Base-by-base conservation (phyloP, 1,284 basidiomycete species). In the Austroboletus sp. region DNA sequence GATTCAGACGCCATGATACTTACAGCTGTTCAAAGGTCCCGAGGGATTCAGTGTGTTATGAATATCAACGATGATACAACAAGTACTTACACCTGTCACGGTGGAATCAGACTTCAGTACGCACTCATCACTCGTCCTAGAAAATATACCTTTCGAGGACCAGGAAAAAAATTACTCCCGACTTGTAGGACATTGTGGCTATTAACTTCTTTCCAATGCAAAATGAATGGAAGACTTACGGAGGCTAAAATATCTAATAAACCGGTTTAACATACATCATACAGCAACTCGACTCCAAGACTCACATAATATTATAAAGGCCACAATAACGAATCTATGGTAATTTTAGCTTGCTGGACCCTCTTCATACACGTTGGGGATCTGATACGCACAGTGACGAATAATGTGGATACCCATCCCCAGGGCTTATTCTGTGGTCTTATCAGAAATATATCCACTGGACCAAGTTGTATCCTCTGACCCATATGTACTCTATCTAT, bases 391-490 rank as follows among this genome's bases (percentile, higher is more conserved):
- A 49, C 48, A 6, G 49, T 5, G 3, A 49, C 11, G 27, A 50
- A 50, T 3, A 50, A 3, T 0, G 41, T 44, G 3, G 48, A 50
- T n/a, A 50, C 25, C 41, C 11, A 44, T 0, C 21, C 32, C 47
- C 46, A 50, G 2, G 26, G 21, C 21, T 39, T 36, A 13, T 2
- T 21, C 46, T 50, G 7, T 15, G 3, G 6, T 19, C n/a, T n/a
- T 15, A 15, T 50, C 10, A 50, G 23, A 6, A 19, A 19, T 9
- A 4, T 29, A 9, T 17, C 6, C 4, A 4, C 15, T 16, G 1
- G 9, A 34, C 12, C 21, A 21, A 21, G 25, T 25, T 2, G 2
- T 12, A 16, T 27, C 4, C 13, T 10, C 38, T 19, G 11, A 30
- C 38, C 38, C 38, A 40, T 3, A 40, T 30, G n/a, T 40, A 40